A percentile compares a stretch with the other conserved stretches of the same genome.
Conservation (phyloP, 2,329 filamentous ascomycete genomes). For the Pseudocercospora pini-densiflorae region DNA sequence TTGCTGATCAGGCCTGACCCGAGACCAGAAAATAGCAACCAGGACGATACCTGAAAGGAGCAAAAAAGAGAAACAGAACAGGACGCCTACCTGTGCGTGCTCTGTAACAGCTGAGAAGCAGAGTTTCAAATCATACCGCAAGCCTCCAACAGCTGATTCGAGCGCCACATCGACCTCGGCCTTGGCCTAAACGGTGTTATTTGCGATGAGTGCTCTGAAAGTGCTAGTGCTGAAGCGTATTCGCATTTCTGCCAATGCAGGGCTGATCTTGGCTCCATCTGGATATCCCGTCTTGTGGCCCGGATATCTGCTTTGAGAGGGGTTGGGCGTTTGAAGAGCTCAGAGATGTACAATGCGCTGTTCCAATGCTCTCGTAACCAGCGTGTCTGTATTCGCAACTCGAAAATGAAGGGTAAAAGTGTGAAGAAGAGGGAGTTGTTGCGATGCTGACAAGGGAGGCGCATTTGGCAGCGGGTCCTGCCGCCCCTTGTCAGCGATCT, state of each 20-base stretch:
- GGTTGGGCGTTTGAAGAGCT: not conserved
- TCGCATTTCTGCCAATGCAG: not conserved
- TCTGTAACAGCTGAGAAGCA: not conserved
- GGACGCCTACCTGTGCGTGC: not conserved
- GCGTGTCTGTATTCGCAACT: no score
- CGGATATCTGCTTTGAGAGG: not conserved
- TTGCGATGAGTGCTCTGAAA: not conserved
- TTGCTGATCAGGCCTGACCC: not conserved
- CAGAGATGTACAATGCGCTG: no score
- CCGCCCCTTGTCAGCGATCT: no score
- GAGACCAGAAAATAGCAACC: not conserved
- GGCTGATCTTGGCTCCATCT: not conserved
- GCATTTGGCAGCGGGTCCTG: no score
- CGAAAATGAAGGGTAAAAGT: no score
- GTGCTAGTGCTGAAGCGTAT: conserved; percentile 1
- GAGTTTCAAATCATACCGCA: not conserved
- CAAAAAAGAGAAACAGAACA: not conserved
- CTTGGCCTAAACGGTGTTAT: conserved; percentile 3
- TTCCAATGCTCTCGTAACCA: no score
- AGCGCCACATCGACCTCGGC: not conserved
- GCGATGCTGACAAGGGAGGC: no score
- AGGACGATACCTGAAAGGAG: not conserved
- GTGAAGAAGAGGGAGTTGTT: no score
- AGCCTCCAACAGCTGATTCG: not conserved
- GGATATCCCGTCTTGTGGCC: not conserved